Evolutionary conservation across 2,329 filamentous ascomycete genomes (phyloP).

Genomic region (Kalaharituber pfeilii): DNA sequence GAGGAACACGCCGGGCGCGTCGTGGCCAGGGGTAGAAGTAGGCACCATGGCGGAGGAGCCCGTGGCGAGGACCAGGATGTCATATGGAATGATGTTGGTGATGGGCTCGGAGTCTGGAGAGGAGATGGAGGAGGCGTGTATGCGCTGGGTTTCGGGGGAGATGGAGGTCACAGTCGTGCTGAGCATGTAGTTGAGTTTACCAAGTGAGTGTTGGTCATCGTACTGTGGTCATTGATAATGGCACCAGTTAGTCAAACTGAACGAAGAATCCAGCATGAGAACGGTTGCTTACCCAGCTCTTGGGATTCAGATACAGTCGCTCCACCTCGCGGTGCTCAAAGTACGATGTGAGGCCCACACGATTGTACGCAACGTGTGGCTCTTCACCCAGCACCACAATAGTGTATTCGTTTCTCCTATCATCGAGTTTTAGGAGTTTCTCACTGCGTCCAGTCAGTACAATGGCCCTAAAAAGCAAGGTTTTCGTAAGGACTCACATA

Average conservation of each 20-base stretch:
- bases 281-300: slow-evolving; percentile 50
- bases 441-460: slow-evolving; percentile 38
- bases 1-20: slow-evolving; percentile 71
- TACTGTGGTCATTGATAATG: not conserved
- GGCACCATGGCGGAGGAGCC: slow-evolving; percentile 70
- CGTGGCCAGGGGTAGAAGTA: slow-evolving; percentile 53
- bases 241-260: not conserved
- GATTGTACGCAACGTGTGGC: slow-evolving; percentile 73
- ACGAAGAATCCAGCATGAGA: too few species aligned
- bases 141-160: too few species aligned
- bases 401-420: slow-evolving; percentile 55
- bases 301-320: slow-evolving; percentile 71
- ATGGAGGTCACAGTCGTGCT: slow-evolving; percentile 57
- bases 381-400: slow-evolving; percentile 79
- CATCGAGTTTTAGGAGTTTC: slow-evolving; percentile 73
- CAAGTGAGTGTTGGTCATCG: not conserved
- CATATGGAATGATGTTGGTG: slow-evolving; percentile 55
- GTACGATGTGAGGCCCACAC: slow-evolving; percentile 74
- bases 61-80: slow-evolving; percentile 67
- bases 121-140: slow-evolving; percentile 56
- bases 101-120: slow-evolving; percentile 50
- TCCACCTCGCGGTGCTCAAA: slow-evolving; percentile 74
- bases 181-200: slow-evolving; percentile 51
- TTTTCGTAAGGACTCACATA: slow-evolving; percentile 43
- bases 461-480: not conserved